Evolutionary conservation across 257 asterid species (phyloP).

Genomic region (Nicotiana sylvestris): DNA sequence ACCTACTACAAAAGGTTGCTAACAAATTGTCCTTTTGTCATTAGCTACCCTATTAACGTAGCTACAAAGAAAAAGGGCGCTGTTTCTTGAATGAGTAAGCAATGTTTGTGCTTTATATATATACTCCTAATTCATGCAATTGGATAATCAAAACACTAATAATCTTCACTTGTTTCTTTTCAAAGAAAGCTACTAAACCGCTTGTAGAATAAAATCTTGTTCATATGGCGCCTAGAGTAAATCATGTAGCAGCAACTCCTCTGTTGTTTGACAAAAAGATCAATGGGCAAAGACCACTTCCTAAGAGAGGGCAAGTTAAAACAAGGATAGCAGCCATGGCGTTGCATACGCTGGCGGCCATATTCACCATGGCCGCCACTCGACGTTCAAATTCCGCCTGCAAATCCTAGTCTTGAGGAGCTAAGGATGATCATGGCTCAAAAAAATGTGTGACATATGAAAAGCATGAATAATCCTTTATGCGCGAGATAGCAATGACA

Average conservation of each 20-base stretch:
- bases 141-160: not conserved
- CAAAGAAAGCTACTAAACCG: not conserved
- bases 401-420: constrained; percentile 19
- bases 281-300: constrained; percentile 25
- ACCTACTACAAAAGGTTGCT: constrained; percentile 17
- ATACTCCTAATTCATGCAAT: not conserved
- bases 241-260: constrained; percentile 19
- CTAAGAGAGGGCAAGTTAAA: constrained; percentile 61
- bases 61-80: not conserved
- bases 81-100: not conserved
- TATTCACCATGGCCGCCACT: constrained; percentile 26
- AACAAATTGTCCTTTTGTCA: constrained; percentile 13
- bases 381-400: constrained; percentile 25
- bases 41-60: not conserved
- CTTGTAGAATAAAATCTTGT: no score
- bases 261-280: constrained; percentile 17
- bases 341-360: constrained; percentile 36
- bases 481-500: not conserved
- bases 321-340: constrained; percentile 55
- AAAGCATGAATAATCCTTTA: not conserved
- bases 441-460: not conserved
- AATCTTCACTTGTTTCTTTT: not conserved
- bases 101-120: not conserved
- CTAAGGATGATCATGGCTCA: not conserved
- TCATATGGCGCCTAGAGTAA: not conserved